phyloP scores from a whole-genome alignment of 2,329 filamentous ascomycete species.

The Parasarocladium wereldwijsianum region DNA sequence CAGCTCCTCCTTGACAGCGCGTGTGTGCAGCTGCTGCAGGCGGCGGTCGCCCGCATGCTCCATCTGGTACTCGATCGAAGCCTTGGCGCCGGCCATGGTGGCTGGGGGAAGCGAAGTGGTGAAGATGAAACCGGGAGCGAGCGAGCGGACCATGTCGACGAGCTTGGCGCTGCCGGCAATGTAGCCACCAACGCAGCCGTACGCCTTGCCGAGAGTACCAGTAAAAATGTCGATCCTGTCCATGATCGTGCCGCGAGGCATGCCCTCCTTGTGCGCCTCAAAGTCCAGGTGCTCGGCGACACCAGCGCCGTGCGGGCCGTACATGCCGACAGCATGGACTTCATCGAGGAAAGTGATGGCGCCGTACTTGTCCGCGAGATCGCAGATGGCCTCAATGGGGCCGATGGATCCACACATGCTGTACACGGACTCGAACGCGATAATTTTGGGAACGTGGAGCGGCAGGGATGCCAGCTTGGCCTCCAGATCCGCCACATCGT shows the following conservation, averaged over 20 bases:
- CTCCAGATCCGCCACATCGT: slow-evolving; percentile 86
- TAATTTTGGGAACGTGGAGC: slow-evolving; percentile 81
- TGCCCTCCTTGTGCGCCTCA: slow-evolving; percentile 64
- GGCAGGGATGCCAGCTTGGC: slow-evolving; percentile 81
- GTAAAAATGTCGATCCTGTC: slow-evolving; percentile 97
- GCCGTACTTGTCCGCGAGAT: slow-evolving; percentile 93
- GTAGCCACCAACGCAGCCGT: slow-evolving; percentile 94
- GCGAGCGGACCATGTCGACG: slow-evolving; percentile 83
- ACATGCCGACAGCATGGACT: slow-evolving; percentile 98
- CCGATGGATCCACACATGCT: slow-evolving; percentile 98
- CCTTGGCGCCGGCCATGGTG: slow-evolving; percentile 86
- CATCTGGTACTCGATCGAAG: slow-evolving; percentile 91
- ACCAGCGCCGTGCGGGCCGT: slow-evolving; percentile 86
- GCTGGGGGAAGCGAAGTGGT: slow-evolving; percentile 92
- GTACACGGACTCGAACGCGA: slow-evolving; percentile 97
- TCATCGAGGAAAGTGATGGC: slow-evolving; percentile 96
- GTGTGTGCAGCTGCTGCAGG: slow-evolving; percentile 91
- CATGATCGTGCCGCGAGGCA: slow-evolving; percentile 72
- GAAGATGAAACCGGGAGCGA: slow-evolving; percentile 97
- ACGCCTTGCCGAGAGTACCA: slow-evolving; percentile 91
- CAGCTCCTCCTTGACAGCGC: slow-evolving; percentile 79
- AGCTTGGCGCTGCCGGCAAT: slow-evolving; percentile 80
- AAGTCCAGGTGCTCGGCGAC: slow-evolving; percentile 96
- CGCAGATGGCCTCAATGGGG: slow-evolving; percentile 89
- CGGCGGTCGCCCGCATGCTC: slow-evolving; percentile 71